Evolutionary conservation across 768 basidiomycete genomes (phyloP).

Genomic region (Termitomyces sp.): DNA sequence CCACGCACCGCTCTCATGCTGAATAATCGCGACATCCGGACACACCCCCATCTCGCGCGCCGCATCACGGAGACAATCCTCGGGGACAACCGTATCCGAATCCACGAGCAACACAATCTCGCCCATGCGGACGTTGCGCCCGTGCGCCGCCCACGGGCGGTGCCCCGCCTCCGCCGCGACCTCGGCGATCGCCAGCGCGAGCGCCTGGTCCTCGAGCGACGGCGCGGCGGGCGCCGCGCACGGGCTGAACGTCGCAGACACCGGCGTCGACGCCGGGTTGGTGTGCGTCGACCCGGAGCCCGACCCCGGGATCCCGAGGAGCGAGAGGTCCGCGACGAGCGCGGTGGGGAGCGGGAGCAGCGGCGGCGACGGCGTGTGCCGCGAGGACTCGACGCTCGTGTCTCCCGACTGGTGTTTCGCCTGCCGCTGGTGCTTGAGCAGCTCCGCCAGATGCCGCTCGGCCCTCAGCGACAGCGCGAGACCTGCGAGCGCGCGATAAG

Average conservation of each 20-base stretch:
- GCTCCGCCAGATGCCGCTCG: constrained; percentile 5
- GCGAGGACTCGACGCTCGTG: background rate
- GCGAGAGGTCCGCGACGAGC: constrained; percentile 3
- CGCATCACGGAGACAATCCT: constrained; percentile 83
- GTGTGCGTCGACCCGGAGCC: too few relatives aligned
- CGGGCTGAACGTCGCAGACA: background rate
- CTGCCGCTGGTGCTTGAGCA: constrained; percentile 22
- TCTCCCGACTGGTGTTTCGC: constrained; percentile 1
- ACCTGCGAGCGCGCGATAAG: too few relatives aligned
- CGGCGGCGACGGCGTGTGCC: background rate
- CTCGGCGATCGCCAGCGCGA: constrained; percentile 71
- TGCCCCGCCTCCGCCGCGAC: constrained; percentile 41
- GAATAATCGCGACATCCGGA: constrained; percentile 77
- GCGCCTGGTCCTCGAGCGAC: constrained; percentile 64
- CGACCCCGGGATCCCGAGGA: too few relatives aligned
- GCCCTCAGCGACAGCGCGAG: constrained; percentile 36
- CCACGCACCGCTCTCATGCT: constrained; percentile 64
- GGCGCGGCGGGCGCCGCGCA: constrained; percentile 20
- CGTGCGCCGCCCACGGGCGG: constrained; percentile 74
- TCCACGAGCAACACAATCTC: constrained; percentile 78
- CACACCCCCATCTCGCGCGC: constrained; percentile 74
- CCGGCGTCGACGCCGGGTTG: too few relatives aligned
- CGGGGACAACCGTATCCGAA: constrained; percentile 71
- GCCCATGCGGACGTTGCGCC: constrained; percentile 61
- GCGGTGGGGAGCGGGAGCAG: background rate